Conservation (phyloP, 352 stramenopile species). For the Phytophthora pluvialis region DNA sequence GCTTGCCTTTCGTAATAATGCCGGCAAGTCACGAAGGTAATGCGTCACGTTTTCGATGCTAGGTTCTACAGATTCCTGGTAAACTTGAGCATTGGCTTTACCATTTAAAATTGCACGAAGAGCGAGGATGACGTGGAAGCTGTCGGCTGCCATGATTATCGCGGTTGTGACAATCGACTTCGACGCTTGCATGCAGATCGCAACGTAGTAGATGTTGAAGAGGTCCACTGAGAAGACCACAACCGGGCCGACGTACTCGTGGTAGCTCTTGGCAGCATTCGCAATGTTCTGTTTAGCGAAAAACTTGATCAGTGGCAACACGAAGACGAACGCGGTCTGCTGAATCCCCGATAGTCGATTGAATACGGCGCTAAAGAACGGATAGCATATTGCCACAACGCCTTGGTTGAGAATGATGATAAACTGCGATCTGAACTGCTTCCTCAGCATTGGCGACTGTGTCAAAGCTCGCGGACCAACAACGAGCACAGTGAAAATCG, state of each 20-base stretch:
- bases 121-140: constrained; percentile 9
- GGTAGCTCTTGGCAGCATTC: constrained; percentile 2
- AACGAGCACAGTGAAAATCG: background rate
- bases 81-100: background rate
- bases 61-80: background rate
- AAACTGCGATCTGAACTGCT: constrained; percentile 13
- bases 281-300: constrained; percentile 27
- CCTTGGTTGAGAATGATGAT: constrained; percentile 22
- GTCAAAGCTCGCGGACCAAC: constrained; percentile 2
- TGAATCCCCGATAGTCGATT: constrained; percentile 1
- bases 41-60: background rate
- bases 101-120: background rate
- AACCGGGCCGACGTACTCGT: constrained; percentile 19
- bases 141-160: constrained; percentile 11
- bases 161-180: constrained; percentile 1
- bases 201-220: constrained; percentile 15
- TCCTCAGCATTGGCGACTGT: background rate
- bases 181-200: constrained; percentile 4
- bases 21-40: background rate
- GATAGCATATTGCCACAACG: constrained; percentile 7
- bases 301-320: constrained; percentile 28
- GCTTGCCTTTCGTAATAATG: background rate
- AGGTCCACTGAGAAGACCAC: constrained; percentile 18
- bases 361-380: constrained; percentile 28
- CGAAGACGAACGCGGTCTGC: constrained; percentile 16